Evolutionary conservation across 2,329 filamentous ascomycete genomes (phyloP), one percentile per base, ranked within the genome.

Genomic region (Annulohypoxylon truncatum): DNA sequence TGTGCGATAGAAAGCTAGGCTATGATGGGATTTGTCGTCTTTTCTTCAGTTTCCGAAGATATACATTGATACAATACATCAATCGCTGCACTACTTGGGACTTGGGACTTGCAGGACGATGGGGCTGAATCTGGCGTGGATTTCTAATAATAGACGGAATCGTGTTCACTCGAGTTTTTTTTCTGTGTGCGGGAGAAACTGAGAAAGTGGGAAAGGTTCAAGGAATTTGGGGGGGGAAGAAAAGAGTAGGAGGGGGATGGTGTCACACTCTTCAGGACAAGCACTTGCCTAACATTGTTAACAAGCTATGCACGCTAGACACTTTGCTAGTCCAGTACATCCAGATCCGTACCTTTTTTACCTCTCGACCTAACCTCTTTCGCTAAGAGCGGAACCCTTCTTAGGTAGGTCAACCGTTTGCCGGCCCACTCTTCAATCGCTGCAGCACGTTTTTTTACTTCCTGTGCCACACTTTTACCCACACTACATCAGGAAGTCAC

Each of bases 131-230:
- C 80, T 82, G 80, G 80, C 78, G 80, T 80, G 78, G 79, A 81
- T 75, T 84, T 79, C 82, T 83, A 84, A 83, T 82, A 82, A 83
- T 84, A 84, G 82, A 81, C 70, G 73, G 74, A 77, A 80, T 81
- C 77, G 78, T 82, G 81, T 80, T 81, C 78, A 79, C 75, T 72
- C 68, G 72, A 70, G 61, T 48, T 66, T 67, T 70, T 70, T 67
- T 62, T 57, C 42, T 67, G 64, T 67, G 67, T 62, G 69, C 69
- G 72, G 73, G 66, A 70, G 67, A 69, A 71, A 70, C 61, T 64
- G 67, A 71, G 70, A 69, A 68, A 72, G 64, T 60, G 67, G 67
- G 67, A 66, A 67, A 68, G 62, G 59, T 52, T 59, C 63, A 61
- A 68, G 66, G 61, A 66, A 68, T 58, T 68, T 50, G 60, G 62